Base-by-base conservation (phyloP, 2,329 filamentous ascomycete species). In the Penicillium sp. region DNA sequence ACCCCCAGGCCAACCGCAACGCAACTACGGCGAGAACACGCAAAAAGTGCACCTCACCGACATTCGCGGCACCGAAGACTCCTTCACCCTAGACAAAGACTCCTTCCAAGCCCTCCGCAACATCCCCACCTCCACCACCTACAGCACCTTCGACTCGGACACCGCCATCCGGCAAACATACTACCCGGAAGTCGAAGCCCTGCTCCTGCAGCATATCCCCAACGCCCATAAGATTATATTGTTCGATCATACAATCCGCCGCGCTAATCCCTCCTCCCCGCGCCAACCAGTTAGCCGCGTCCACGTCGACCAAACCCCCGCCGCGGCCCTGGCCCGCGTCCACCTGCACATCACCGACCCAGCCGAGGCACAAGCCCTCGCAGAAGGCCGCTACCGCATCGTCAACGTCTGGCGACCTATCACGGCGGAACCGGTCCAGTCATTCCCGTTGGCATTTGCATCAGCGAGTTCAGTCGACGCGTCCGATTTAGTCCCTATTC, bases 191-290 rank as follows among this genome's bases (percentile, higher is more conserved):
- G 85, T 96, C 8, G 89, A 93, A 76, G 74, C 83, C 51, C 79
- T 96, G 28, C 79, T 97, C 0, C 78, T 92, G 2, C 78, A 85
- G 14, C 76, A 86, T 58, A 81, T 96, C 15, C 87, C 88, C 0
- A 90, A 89, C 55, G 83, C 85, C 28, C 82, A 84, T 58, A 82
- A 83, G 4, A 81, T 96, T 34, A 80, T 91, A 66, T 79, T 96
- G 71, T 96, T 96, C 77, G 92, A 96, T 80, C 90, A 96, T 79
- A 96, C 92, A 7, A 86, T 96, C 73, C 89, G 92, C n/a, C 85
- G 90, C 43, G 81, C 85, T 11, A 72, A 76, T 1, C 83, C 86
- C 0, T 75, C 79, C 55, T 84, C 89, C 0, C 74, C 76, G n/a
- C 85, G 92, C 50, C 81, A 79, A 1, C 91, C 92, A 1, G 91